These are phyloP conservation scores for Raphanus raphanistrum DNA, from an alignment of 345 rosid genomes.

Conservation along the genomic window DNA sequence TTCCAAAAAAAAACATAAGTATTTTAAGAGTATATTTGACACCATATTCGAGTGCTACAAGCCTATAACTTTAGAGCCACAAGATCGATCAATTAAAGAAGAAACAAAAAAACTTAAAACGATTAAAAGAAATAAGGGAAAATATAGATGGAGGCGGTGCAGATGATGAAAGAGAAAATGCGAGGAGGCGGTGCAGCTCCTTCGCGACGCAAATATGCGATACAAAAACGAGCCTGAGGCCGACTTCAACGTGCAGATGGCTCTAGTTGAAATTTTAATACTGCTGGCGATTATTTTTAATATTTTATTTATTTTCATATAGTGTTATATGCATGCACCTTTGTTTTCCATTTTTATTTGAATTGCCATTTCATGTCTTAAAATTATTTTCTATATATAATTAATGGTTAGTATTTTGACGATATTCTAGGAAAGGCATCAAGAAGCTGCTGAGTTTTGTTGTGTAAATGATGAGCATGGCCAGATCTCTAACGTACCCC, in stretches of 20 bases:
- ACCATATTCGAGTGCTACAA: neutral
- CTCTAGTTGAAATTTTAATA: constrained; percentile 58
- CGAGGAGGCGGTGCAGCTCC: constrained; percentile 45
- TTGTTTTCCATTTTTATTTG: neutral
- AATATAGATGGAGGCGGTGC: constrained; percentile 55
- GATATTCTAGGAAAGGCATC: constrained; percentile 35
- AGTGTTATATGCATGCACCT: neutral
- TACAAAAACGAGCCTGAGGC: constrained; percentile 48
- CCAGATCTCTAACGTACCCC: constrained; percentile 39
- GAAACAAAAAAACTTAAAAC: neutral
- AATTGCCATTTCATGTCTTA: neutral
- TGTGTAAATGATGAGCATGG: constrained; percentile 35
- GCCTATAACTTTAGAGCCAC: neutral
- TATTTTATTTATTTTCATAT: neutral
- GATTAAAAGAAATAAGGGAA: neutral
- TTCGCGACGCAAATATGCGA: constrained; percentile 34
- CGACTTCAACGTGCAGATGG: constrained; percentile 55
- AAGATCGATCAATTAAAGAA: neutral
- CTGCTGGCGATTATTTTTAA: constrained; percentile 39
- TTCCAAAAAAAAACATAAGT: neutral
- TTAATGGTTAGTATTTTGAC: constrained; percentile 1
- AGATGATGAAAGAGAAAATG: constrained; percentile 47
- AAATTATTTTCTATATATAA: neutral
- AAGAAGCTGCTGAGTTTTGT: constrained; percentile 39
- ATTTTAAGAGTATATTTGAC: neutral